Conservation (phyloP, 257 asterid genomes). For the Solanum microdontum region DNA sequence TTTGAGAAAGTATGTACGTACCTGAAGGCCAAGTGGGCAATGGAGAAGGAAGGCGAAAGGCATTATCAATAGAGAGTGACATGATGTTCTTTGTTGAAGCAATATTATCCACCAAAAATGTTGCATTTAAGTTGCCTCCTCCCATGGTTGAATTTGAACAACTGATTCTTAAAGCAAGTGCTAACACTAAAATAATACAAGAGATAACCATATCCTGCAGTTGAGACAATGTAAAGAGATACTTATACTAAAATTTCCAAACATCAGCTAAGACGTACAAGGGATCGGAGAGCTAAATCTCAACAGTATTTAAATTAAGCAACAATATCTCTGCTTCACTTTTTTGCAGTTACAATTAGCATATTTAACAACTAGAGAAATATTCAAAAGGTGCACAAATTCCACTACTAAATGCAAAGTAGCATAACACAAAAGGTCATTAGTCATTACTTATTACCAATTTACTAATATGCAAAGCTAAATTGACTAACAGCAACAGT, state of each 20-base stretch:
- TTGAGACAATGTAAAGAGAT: background rate
- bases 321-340: background rate
- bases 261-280: background rate
- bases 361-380: background rate
- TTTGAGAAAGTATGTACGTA: background rate
- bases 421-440: background rate
- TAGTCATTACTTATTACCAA: background rate
- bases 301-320: background rate
- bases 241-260: background rate
- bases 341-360: background rate
- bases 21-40: slow-evolving; percentile 21
- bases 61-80: slow-evolving; percentile 8
- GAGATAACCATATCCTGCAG: background rate
- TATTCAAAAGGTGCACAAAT: background rate
- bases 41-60: slow-evolving; percentile 16
- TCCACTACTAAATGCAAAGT: background rate
- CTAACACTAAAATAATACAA: background rate
- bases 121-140: background rate
- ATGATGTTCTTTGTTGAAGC: background rate
- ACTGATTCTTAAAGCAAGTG: background rate
- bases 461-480: background rate
- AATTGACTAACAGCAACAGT: background rate
- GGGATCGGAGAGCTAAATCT: background rate
- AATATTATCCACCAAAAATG: background rate
- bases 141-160: background rate